Base-by-base conservation (phyloP, 2,329 filamentous ascomycete species). In the Verticillium nubilum region DNA sequence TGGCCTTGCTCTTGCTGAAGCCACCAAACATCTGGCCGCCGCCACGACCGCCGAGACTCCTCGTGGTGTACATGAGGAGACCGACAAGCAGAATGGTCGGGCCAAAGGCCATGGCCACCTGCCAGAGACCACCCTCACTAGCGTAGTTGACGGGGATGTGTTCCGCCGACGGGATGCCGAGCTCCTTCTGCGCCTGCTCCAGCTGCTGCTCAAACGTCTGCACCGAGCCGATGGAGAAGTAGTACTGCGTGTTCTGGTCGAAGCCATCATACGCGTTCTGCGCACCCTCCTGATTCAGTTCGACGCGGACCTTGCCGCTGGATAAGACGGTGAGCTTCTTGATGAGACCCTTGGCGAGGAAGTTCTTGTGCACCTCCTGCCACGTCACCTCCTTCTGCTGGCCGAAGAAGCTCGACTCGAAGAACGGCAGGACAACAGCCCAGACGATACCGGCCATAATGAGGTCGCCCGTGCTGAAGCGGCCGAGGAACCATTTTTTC, bases 281-380 rank as follows among this genome's bases (percentile, higher is more conserved):
- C 37, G 89, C 83, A 31, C 88, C 89, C 66, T 93, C 88, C 55
- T 89, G 87, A 72, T 96, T 87, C 55, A 95, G 80, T 65, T 91
- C 85, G 31, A 97, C 91, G 58, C 89, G 86, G 53, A 98, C 95
- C 62, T 85, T 85, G 15, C 72, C 72, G 67, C 86, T 87, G 64
- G 87, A 85, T 67, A 92, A 87, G 57, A 97, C 84, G 33, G 96
- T 88, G 19, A 99, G 83, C 78, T 93, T 97, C 77, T 97, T 91
- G 23, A 99, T 93, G 26, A 99, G 82, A 7, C 95, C 95, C 80
- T 96, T 97, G 76, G 97, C 92, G 62, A 99, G 81, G 80, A 97
- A 98, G 31, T 92, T 95, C 67, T 86, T 93, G 63, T 91, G 83
- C 77, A 99, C 91, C 76, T 99, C 95, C 76, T 99, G 93, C 91